phyloP scores from a whole-genome alignment of 2,329 filamentous ascomycete genomes.

The Colletotrichum cuscutae region DNA sequence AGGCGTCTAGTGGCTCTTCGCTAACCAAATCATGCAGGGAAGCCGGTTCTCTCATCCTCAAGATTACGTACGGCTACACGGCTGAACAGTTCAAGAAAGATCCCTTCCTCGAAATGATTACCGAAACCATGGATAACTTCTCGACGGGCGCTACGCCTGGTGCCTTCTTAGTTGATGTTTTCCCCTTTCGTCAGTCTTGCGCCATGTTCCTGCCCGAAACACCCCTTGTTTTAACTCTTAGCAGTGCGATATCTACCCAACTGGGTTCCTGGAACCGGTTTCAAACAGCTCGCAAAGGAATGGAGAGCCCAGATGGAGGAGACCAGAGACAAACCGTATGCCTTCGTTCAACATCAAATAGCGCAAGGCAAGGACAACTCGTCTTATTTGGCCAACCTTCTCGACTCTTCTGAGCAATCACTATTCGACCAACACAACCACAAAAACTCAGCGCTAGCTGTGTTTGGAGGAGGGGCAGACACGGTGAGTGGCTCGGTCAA shows the following conservation, averaged over 20 bases:
- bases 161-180: constrained; percentile 35
- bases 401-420: background rate
- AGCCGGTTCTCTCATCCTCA: constrained; percentile 31
- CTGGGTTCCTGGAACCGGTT: constrained; percentile 35
- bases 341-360: constrained; percentile 40
- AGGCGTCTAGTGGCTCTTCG: too few relatives aligned
- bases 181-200: constrained; percentile 28
- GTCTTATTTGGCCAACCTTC: constrained; percentile 21
- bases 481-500: constrained; percentile 37
- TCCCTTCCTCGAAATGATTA: constrained; percentile 31
- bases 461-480: constrained; percentile 35
- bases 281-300: constrained; percentile 26
- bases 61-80: constrained; percentile 35
- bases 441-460: constrained; percentile 21
- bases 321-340: constrained; percentile 29
- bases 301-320: constrained; percentile 18
- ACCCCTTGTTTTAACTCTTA: background rate
- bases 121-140: constrained; percentile 28
- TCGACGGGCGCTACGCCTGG: constrained; percentile 30
- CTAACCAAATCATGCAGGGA: background rate
- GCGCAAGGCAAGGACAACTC: constrained; percentile 22
- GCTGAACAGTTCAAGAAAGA: constrained; percentile 33
- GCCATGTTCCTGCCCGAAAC: background rate
- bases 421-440: constrained; percentile 8
- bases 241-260: constrained; percentile 40